Base-by-base conservation (phyloP, 805 yeast species). In the Zygotorulaspora sp. region DNA sequence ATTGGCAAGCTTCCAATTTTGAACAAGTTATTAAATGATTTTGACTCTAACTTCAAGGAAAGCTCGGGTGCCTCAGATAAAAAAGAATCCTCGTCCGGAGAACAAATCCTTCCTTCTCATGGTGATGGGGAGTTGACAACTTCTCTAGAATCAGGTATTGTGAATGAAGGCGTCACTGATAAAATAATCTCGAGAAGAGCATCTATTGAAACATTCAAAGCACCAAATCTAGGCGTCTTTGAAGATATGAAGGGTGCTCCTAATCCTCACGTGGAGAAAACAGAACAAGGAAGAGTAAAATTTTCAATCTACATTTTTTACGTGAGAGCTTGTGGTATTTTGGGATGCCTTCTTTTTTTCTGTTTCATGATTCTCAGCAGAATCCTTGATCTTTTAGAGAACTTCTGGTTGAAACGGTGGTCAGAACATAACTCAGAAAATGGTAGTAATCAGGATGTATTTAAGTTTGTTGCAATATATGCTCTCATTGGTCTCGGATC, bases 361-460 rank as follows among this genome's bases (percentile, higher is more conserved):
- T 49, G 59, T 30, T 44, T 59, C 28, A 45, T 70, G 54, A 48
- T 67, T 48, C 19, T 61, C 21, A 47, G 62, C 3, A 66, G 69
- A 12, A 57, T 72, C 10, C 53, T 62, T 32, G 58, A 61, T 13
- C 49, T 67, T 15, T 61, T 65, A 6, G 75, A 76, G 31, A 78
- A 74, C 53, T 76, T 75, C 53, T 78, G 85, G 80, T 65, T 81
- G 48, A 80, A 80, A 47, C 65, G 71, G 43, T 81, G 89, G 89
- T 74, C 87, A 1, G 85, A 80, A 48, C 57, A 64, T 6, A 62
- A 66, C 26, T 63, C 63, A 21, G 66, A 65, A 17, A 46, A 55
- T 29, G 75, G 75, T 9, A 38, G 44, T 1, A 79, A 77, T 44
- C 52, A 55, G 4, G 48, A 71, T 30, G 72, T 74, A 6, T 53